Conservation (phyloP, 2,329 filamentous ascomycete genomes). For the Exophiala dermatitidis region DNA sequence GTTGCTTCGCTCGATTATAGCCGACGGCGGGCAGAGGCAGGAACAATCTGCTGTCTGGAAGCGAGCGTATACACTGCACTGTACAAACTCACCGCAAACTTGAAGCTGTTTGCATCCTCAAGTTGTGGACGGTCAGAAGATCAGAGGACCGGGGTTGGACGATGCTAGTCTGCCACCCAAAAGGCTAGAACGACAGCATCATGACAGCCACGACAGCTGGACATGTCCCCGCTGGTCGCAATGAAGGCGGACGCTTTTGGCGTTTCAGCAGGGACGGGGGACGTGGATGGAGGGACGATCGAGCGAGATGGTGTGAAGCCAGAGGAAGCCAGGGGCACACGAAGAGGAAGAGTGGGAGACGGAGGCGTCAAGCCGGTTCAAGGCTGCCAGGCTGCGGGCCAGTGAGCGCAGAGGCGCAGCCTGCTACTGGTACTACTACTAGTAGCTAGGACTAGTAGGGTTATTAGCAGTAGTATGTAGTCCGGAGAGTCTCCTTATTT, state of each 20-base stretch:
- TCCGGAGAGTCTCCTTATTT: too few species aligned
- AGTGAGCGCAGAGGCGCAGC: background rate
- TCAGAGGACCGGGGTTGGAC: background rate
- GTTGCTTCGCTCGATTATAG: slow-evolving; percentile 1
- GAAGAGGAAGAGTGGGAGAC: slow-evolving; percentile 17
- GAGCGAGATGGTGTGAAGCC: background rate
- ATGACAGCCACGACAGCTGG: slow-evolving; percentile 10
- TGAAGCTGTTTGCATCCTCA: background rate
- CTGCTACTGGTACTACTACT: too few species aligned
- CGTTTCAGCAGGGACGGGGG: slow-evolving; percentile 3
- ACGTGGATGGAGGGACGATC: background rate
- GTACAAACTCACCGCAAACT: background rate
- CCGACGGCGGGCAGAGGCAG: background rate
- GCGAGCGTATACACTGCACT: background rate
- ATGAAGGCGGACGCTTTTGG: background rate
- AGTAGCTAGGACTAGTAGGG: too few species aligned
- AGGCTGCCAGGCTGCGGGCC: slow-evolving; percentile 4
- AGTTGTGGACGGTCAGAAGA: background rate
- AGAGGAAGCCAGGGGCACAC: slow-evolving; percentile 9
- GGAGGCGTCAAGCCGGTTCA: slow-evolving; percentile 1
- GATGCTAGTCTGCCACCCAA: background rate
- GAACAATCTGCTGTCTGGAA: background rate
- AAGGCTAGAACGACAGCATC: background rate
- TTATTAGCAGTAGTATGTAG: too few species aligned
- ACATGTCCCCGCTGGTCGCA: background rate